phyloP scores from a whole-genome alignment of 208 protist genomes.

The Acanthamoeba royreba region DNA sequence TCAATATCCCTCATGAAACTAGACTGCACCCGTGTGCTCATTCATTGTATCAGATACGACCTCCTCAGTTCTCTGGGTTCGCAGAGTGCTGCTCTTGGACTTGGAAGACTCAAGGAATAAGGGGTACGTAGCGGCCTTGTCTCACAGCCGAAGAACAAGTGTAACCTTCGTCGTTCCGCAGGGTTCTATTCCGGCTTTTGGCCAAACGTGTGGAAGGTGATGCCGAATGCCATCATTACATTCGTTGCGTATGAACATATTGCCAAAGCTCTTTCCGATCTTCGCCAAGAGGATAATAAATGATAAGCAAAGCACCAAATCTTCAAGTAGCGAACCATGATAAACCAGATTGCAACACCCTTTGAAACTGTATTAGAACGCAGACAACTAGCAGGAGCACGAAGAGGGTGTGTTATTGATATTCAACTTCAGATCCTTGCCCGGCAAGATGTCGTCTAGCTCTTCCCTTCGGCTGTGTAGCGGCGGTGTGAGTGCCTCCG shows the following conservation, averaged over 20 bases:
- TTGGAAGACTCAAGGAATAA: neutral
- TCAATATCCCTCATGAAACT: too few species aligned
- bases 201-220: slow-evolving; percentile 44
- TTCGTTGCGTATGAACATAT: slow-evolving; percentile 63
- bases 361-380: neutral
- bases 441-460: neutral
- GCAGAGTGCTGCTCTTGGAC: neutral
- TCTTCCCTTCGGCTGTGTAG: neutral
- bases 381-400: neutral
- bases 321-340: neutral
- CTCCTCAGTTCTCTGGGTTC: neutral
- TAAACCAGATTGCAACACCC: too few species aligned
- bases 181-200: slow-evolving; percentile 57
- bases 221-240: slow-evolving; percentile 51
- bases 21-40: too few species aligned
- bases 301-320: neutral
- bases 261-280: slow-evolving; percentile 19
- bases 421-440: neutral
- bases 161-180: too few species aligned
- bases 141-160: too few species aligned
- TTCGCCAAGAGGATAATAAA: neutral
- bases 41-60: too few species aligned
- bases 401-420: neutral
- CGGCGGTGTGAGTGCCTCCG: too few species aligned
- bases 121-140: neutral